Conservation (phyloP, 1,284 basidiomycete species). For the Tausonia pullulans region DNA sequence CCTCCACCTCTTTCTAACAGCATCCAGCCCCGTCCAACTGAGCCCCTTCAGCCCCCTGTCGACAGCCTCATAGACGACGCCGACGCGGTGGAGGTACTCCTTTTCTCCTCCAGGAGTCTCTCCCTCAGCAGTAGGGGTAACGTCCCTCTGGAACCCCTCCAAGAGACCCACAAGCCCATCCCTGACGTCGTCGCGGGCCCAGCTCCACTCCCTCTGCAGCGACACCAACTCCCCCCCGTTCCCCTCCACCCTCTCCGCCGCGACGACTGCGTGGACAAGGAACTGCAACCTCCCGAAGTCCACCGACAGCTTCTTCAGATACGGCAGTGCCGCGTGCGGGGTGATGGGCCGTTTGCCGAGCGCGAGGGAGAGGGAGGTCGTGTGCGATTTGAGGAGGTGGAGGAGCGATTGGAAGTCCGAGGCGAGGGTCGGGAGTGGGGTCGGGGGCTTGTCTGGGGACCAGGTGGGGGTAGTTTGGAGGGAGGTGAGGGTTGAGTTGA, state of each 20-base stretch:
- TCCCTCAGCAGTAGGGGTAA: not conserved
- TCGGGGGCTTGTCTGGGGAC: not conserved
- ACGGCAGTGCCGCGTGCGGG: constrained; percentile 9
- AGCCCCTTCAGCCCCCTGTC: not conserved
- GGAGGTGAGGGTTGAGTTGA: not conserved
- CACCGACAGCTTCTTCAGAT: constrained; percentile 3
- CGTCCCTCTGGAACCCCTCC: not conserved
- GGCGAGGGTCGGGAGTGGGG: not conserved
- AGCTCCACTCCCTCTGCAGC: constrained; percentile 6
- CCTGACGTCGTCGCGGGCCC: not conserved
- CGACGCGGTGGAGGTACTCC: not conserved
- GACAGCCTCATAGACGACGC: not conserved
- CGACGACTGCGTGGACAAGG: not conserved
- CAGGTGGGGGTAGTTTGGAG: not conserved
- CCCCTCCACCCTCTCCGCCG: not conserved
- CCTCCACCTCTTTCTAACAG: not conserved
- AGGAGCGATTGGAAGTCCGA: constrained; percentile 1
- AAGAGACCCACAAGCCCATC: not conserved
- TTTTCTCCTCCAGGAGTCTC: not conserved
- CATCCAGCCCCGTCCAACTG: not conserved
- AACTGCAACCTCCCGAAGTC: not conserved
- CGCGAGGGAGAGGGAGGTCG: constrained; percentile 11
- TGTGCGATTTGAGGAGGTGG: constrained; percentile 11
- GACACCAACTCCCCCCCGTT: too few relatives aligned
- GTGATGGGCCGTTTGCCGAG: constrained; percentile 11